Percentiles rank a stretch among this genome's conserved stretches.
Conservation (phyloP, 148 eudicot species). For the Spergularia bocconei region DNA sequence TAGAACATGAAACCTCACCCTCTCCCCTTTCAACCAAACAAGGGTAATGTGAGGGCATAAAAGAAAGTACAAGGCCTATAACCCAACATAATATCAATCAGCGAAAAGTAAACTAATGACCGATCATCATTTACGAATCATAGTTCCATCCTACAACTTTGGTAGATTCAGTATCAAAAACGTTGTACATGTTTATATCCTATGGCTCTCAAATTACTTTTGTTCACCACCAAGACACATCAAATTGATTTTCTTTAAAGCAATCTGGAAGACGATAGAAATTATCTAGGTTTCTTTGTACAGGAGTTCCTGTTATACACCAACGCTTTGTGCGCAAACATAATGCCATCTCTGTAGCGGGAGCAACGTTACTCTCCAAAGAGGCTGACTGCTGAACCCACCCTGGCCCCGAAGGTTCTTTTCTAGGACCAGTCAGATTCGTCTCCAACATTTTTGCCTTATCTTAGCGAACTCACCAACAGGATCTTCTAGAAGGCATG, state of each 20-base stretch:
- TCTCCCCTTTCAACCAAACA: not conserved
- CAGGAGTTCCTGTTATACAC: conserved; percentile 97
- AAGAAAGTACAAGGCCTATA: not conserved
- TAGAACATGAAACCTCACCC: too few relatives aligned
- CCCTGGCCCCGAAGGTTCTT: too few relatives aligned
- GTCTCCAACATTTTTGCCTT: conserved; percentile 94
- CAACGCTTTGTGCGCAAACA: conserved; percentile 75
- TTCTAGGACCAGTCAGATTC: too few relatives aligned
- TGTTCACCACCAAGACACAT: conserved; percentile 73
- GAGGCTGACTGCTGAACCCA: too few relatives aligned
- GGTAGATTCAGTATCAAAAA: not conserved
- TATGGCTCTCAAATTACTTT: conserved; percentile 85
- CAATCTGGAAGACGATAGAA: conserved; percentile 82
- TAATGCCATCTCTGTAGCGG: conserved; percentile 90
- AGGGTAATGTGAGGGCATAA: not conserved
- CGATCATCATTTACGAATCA: not conserved
- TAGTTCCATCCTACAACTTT: not conserved
- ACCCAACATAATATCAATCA: not conserved
- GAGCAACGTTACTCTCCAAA: conserved; percentile 59
- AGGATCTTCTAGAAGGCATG: conserved; percentile 45
- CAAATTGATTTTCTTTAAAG: conserved; percentile 75
- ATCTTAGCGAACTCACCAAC: conserved; percentile 97
- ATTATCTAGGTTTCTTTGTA: conserved; percentile 91
- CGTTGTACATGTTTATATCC: conserved; percentile 45
- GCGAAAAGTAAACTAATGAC: not conserved